Conservation (phyloP, 805 yeast genomes). For the Lipomyces spencermartinsiae region DNA sequence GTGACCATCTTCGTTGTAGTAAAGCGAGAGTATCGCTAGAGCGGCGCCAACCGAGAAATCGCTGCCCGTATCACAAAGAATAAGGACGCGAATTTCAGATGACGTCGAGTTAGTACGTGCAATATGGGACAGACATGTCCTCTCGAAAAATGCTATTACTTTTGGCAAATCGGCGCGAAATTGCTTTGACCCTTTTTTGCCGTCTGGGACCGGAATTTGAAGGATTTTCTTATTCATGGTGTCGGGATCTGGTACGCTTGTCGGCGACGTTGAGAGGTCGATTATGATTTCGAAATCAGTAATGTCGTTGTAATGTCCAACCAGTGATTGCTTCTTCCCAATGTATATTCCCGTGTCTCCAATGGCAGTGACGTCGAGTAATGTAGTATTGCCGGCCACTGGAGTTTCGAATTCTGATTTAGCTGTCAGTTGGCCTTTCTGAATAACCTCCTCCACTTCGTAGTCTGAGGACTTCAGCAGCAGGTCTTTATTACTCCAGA, state of each 20-base stretch:
- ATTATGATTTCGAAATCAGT: conserved; percentile 28
- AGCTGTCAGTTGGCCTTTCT: conserved; percentile 41
- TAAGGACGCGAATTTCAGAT: conserved; percentile 45
- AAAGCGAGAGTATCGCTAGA: conserved; percentile 57
- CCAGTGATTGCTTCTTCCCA: conserved; percentile 13
- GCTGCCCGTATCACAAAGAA: conserved; percentile 68
- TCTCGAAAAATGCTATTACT: conserved; percentile 47
- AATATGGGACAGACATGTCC: neutral
- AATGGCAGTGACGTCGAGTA: conserved; percentile 22
- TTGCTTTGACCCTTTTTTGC: conserved; percentile 71
- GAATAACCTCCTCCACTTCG: conserved; percentile 40
- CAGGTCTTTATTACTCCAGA: conserved; percentile 58
- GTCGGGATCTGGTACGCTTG: conserved; percentile 12
- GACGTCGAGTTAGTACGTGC: neutral
- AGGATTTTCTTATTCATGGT: conserved; percentile 7
- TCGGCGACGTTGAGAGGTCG: conserved; percentile 33
- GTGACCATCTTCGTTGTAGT: conserved; percentile 55
- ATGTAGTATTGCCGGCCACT: conserved; percentile 32
- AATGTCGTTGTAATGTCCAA: neutral
- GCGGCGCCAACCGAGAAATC: conserved; percentile 72
- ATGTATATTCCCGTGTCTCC: conserved; percentile 30
- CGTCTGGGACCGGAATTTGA: conserved; percentile 40
- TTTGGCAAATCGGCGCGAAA: conserved; percentile 57
- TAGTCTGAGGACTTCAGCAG: conserved; percentile 39
- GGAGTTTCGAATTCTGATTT: conserved; percentile 34